These are phyloP conservation scores for Rhodomyrtus psidioides DNA, from an alignment of 441 rosid species.

Conservation along the genomic window DNA sequence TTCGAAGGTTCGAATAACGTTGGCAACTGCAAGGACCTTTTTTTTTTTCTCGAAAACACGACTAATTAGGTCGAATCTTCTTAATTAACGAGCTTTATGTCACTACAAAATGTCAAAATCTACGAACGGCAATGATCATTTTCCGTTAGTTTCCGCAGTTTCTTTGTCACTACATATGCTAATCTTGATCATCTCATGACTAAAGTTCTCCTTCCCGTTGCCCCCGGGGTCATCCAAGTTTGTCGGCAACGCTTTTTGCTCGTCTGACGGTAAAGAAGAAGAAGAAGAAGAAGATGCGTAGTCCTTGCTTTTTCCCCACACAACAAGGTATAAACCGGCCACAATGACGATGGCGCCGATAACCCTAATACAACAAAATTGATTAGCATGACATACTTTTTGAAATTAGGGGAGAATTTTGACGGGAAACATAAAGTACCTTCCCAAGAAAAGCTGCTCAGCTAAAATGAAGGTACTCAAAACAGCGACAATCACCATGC, in stretches of 20 bases:
- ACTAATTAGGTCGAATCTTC: background rate
- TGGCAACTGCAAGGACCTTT: background rate
- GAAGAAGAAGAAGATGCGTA: slow-evolving; percentile 11
- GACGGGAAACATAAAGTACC: slow-evolving; percentile 22
- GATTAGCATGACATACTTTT: background rate
- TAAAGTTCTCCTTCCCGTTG: background rate
- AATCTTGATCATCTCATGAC: slow-evolving; percentile 24
- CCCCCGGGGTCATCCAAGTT: background rate
- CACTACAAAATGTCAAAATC: background rate
- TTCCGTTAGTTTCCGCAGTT: background rate
- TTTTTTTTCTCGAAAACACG: background rate
- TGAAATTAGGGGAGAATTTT: background rate
- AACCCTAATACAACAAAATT: slow-evolving; percentile 28
- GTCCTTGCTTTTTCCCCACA: slow-evolving; percentile 88
- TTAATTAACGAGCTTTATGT: background rate
- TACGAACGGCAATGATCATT: background rate
- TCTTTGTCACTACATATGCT: background rate
- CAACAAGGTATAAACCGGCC: slow-evolving; percentile 67
- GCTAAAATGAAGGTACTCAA: slow-evolving; percentile 66
- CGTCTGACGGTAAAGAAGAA: background rate
- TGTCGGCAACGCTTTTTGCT: slow-evolving; percentile 10
- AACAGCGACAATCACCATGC: slow-evolving; percentile 76
- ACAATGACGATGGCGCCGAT: slow-evolving; percentile 72
- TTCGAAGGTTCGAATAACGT: background rate
- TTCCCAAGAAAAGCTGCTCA: slow-evolving; percentile 43